phyloP scores from a whole-genome alignment of 2,329 filamentous ascomycete species.

The Colletotrichum liriopes region DNA sequence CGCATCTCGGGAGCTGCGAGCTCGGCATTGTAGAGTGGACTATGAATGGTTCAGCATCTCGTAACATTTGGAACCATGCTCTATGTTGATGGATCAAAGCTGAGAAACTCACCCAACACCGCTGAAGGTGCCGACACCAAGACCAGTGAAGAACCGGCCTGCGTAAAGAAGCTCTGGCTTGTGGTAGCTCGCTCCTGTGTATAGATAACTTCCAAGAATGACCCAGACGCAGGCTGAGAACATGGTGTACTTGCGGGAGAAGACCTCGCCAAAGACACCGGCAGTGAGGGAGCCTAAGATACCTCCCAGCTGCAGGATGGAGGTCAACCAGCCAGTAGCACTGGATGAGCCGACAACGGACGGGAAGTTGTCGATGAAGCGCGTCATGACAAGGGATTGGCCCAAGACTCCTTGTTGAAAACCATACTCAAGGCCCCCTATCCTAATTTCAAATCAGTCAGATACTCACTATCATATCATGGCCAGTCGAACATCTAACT shows the following conservation, averaged over 20 bases:
- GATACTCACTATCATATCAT: background rate
- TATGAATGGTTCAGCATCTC: constrained; percentile 1
- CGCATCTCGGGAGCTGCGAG: constrained; percentile 75
- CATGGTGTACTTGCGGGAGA: constrained; percentile 68
- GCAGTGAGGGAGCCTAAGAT: constrained; percentile 64
- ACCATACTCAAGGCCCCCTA: constrained; percentile 67
- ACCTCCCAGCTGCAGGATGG: constrained; percentile 65
- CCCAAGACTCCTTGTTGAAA: constrained; percentile 68
- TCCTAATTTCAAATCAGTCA: constrained; percentile 49
- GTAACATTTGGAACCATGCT: background rate
- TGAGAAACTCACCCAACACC: constrained; percentile 52
- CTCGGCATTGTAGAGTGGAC: constrained; percentile 66
- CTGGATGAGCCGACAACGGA: constrained; percentile 61
- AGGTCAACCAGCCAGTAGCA: constrained; percentile 67
- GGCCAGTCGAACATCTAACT: constrained; percentile 28
- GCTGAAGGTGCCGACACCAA: constrained; percentile 65
- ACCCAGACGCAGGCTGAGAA: constrained; percentile 65
- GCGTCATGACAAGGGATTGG: constrained; percentile 67
- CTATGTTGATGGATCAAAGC: too few species aligned
- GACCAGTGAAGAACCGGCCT: constrained; percentile 64
- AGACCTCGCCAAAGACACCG: constrained; percentile 64
- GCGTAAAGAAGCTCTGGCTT: constrained; percentile 62
- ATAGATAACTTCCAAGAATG: constrained; percentile 61
- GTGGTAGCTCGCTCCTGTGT: constrained; percentile 58
- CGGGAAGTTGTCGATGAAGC: constrained; percentile 66